Conservation (phyloP, 805 yeast genomes). For the Kodamaea fukazawae region DNA sequence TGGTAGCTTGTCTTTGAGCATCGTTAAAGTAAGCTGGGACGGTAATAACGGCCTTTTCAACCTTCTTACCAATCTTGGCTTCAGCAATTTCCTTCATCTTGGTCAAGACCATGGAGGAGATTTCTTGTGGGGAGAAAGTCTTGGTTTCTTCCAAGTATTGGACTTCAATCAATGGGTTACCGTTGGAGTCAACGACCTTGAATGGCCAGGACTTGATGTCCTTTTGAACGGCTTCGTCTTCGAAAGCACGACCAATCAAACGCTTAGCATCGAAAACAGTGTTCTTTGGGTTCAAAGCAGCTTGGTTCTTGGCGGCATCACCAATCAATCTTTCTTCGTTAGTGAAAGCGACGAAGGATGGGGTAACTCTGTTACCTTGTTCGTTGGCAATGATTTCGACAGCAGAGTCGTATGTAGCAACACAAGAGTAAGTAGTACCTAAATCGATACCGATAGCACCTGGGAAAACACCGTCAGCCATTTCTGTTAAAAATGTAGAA, state of each 20-base stretch:
- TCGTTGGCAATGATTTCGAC: slow-evolving; percentile 51
- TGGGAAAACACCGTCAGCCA: slow-evolving; percentile 99
- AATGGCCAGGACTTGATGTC: slow-evolving; percentile 50
- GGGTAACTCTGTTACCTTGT: slow-evolving; percentile 53
- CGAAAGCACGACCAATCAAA: slow-evolving; percentile 60
- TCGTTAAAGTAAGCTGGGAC: slow-evolving; percentile 52
- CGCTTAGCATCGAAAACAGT: slow-evolving; percentile 51
- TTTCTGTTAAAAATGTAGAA: slow-evolving; percentile 32
- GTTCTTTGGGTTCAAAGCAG: slow-evolving; percentile 50
- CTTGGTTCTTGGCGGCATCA: slow-evolving; percentile 52
- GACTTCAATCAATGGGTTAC: slow-evolving; percentile 48
- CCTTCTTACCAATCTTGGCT: slow-evolving; percentile 78
- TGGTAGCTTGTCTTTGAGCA: slow-evolving; percentile 52
- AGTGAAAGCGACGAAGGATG: slow-evolving; percentile 49
- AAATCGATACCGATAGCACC: slow-evolving; percentile 66
- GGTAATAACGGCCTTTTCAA: slow-evolving; percentile 51
- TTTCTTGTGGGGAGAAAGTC: slow-evolving; percentile 48
- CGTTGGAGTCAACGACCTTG: slow-evolving; percentile 43
- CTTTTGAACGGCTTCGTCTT: slow-evolving; percentile 59
- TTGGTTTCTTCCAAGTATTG: slow-evolving; percentile 47
- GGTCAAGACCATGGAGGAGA: slow-evolving; percentile 49
- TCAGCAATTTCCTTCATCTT: slow-evolving; percentile 74
- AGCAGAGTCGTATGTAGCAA: slow-evolving; percentile 49
- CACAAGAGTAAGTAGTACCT: slow-evolving; percentile 53
- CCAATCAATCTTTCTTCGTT: slow-evolving; percentile 50